Evolutionary conservation across 257 asterid genomes (phyloP).

Genomic region (Nicotiana noctiflora): DNA sequence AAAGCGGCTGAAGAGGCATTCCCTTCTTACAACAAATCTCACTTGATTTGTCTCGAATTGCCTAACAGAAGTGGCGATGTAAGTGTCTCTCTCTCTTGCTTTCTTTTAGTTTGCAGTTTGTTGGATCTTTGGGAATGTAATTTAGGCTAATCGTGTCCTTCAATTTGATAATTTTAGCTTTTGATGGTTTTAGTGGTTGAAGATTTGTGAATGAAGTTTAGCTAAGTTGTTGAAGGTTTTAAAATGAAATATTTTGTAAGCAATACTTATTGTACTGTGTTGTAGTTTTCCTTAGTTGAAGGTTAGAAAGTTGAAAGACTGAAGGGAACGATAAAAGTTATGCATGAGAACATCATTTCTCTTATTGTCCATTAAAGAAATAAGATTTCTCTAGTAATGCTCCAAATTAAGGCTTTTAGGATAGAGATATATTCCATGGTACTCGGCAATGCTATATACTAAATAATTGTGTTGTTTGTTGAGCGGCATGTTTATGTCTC

Average conservation of each 20-base stretch:
- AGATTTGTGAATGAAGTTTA: background rate
- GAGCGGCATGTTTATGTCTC: background rate
- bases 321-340: background rate
- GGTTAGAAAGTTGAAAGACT: background rate
- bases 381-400: background rate
- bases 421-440: background rate
- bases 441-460: background rate
- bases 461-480: slow-evolving; percentile 1
- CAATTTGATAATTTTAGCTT: background rate
- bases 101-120: slow-evolving; percentile 1
- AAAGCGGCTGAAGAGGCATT: slow-evolving; percentile 73
- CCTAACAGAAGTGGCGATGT: slow-evolving; percentile 96
- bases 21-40: slow-evolving; percentile 83
- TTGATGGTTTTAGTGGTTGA: background rate
- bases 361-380: background rate
- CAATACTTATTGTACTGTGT: background rate
- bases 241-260: background rate
- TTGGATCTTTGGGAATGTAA: background rate
- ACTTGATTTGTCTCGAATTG: slow-evolving; percentile 72
- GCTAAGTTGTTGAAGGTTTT: background rate
- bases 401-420: background rate
- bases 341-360: background rate
- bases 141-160: background rate
- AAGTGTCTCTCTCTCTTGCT: slow-evolving; percentile 17
- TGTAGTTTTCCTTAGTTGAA: background rate